Base-by-base conservation (phyloP, 257 asterid genomes). In the Mentha longifolia region DNA sequence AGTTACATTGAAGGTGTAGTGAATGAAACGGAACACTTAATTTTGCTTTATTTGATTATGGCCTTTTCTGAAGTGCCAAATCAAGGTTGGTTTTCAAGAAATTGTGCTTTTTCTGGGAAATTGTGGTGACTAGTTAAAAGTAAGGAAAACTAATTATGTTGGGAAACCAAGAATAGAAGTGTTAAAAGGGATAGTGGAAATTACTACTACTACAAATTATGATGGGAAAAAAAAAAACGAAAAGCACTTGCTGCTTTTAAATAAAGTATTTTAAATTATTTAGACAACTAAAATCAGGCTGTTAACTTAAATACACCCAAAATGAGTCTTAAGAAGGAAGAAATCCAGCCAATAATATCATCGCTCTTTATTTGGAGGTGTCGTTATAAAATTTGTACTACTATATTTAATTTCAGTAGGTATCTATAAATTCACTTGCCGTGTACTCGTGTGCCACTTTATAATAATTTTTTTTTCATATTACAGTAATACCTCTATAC, bases 291-390 rank as follows among this genome's bases (percentile, higher is more conserved):
- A 6, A 49, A 15, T 6, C 1, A n/a, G 8, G 16, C 15, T 14
- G 5, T 15, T 19, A 50, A 22, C 56, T n/a, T 50, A 50, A 55
- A 11, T 25, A 20, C 11, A 37, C 37, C 16, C n/a, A 55, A 20
- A 54, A 75, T 11, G 42, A 50, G 65, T n/a, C 67, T 61, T 69
- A 61, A 62, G 65, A 42, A 57, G 6, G 61, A 70, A 76, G 80
- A 5, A 55, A 68, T 45, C 52, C 33, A 28, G 31, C 28, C 54
- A 28, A 61, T 61, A 33, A 54, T 60, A 33, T 35, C 15, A 28
- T 3, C 3, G 7, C 42, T 50, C 15, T 49, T 61, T 61, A 62
- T 16, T 39, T 15, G 4, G 11, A 55, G 15, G 8, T 57, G 5
- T 20, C 57, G 8, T 47, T 6, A 13, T 7, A 12, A 30, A 19